Evolutionary conservation across 2,329 filamentous ascomycete species (phyloP).

Genomic region (Coleophoma cylindrospora): DNA sequence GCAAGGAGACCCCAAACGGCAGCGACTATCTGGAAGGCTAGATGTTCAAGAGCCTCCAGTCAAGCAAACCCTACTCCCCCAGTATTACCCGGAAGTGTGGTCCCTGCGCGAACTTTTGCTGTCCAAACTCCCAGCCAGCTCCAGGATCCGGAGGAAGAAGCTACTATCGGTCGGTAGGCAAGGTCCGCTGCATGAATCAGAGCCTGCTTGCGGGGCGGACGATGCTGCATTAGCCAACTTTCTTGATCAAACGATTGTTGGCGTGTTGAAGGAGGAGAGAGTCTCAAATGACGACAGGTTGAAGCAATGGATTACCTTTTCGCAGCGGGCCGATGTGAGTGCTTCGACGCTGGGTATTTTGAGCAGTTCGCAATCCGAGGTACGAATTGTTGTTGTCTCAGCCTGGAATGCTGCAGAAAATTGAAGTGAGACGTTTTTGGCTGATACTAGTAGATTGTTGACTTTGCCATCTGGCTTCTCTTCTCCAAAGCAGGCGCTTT

Average conservation of each 20-base stretch:
- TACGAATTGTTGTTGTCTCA: slow-evolving; percentile 29
- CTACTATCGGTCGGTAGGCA: slow-evolving; percentile 35
- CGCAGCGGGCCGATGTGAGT: slow-evolving; percentile 57
- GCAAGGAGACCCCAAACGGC: slow-evolving; percentile 21
- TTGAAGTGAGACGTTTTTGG: not conserved
- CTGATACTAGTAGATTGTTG: slow-evolving; percentile 54
- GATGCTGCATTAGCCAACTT: slow-evolving; percentile 10
- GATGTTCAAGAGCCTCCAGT: slow-evolving; percentile 18
- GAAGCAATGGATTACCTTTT: slow-evolving; percentile 55
- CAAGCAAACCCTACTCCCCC: slow-evolving; percentile 59
- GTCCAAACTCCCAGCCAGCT: slow-evolving; percentile 58
- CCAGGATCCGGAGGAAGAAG: slow-evolving; percentile 56
- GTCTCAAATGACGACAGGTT: slow-evolving; percentile 34
- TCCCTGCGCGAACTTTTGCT: slow-evolving; percentile 69
- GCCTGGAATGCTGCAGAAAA: not conserved
- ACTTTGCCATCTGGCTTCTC: slow-evolving; percentile 72
- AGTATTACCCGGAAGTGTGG: slow-evolving; percentile 61
- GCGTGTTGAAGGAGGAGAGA: slow-evolving; percentile 13
- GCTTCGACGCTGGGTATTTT: slow-evolving; percentile 44
- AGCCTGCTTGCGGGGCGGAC: slow-evolving; percentile 2
- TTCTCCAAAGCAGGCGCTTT: slow-evolving; percentile 53
- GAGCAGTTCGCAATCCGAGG: slow-evolving; percentile 56
- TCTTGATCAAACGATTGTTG: slow-evolving; percentile 25
- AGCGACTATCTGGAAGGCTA: slow-evolving; percentile 10
- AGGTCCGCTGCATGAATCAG: slow-evolving; percentile 4